Base-by-base conservation (phyloP, 257 asterid genomes). In the Euphrasia confusa region DNA sequence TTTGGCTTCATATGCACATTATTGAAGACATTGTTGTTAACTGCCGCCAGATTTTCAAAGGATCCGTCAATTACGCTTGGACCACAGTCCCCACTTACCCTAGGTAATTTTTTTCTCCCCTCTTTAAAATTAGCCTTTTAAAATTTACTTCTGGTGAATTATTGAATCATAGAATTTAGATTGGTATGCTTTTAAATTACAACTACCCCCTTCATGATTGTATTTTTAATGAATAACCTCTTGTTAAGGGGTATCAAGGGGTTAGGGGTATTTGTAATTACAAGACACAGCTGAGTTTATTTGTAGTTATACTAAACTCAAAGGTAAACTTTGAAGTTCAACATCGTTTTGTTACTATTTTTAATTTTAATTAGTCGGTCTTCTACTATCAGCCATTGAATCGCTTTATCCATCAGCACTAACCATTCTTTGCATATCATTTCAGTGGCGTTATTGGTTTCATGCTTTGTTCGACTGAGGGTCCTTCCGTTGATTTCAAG, bases 1-100 rank as follows among this genome's bases (percentile, higher is more conserved):
- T 89, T 67, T 93, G 99, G 99, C 97, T 89, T 74, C 99, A 93
- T 83, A 93, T 93, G 97, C 91, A 89, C 84, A 89, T 93, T 59
- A 93, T 93, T 50, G 96, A 93, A 83, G 89, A 79, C 56, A 83
- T 93, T 2, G 92, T 93, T 32, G 33, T 83, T 4, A 93, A 89
- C 80, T 93, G 99, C 72, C 84, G 96, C 77, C 88, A 89, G 75
- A 72, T 93, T 26, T 89, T 93, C 81, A 87, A 89, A 80, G 97
- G 99, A 80, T 87, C 99, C 4, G 97, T 89, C 70, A 85, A 89
- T 65, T 93, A 93, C 53, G 99, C 99, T 17, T 93, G 99, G 99
- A 93, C 99, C 40, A 84, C 97, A 0, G 99, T 93, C 59, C 99
- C 99, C 24, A 93, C 99, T 15, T 93, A 93, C 73, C 97, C 97